Evolutionary conservation across 805 yeast genomes (phyloP).

Genomic region (Candida loeiensis): DNA sequence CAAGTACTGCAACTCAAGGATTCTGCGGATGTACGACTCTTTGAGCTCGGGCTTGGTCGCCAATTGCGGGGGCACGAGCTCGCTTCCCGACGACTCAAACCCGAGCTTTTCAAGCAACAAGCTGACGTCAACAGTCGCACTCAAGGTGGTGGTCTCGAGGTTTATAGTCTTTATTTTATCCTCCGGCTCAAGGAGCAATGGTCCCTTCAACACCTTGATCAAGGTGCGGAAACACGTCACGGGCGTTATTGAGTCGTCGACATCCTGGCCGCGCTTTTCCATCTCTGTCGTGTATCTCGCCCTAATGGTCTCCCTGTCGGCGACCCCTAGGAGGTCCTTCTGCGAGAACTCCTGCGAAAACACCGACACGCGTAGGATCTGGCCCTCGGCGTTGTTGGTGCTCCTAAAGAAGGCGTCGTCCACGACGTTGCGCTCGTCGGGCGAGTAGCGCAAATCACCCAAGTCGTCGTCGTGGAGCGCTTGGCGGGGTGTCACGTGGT

Average conservation of each 20-base stretch:
- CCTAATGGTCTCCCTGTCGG: slow-evolving; percentile 48
- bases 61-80: slow-evolving; percentile 49
- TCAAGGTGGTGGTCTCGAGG: slow-evolving; percentile 47
- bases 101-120: slow-evolving; percentile 47
- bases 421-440: slow-evolving; percentile 12
- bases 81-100: slow-evolving; percentile 37
- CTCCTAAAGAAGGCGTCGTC: slow-evolving; percentile 37
- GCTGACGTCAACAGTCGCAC: slow-evolving; percentile 53
- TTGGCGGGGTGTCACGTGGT: slow-evolving; percentile 27
- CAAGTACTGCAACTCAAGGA: slow-evolving; percentile 48
- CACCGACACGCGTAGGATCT: slow-evolving; percentile 49
- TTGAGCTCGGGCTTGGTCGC: slow-evolving; percentile 21
- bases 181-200: slow-evolving; percentile 44
- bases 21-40: slow-evolving; percentile 53
- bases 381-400: slow-evolving; percentile 23
- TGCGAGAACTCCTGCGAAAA: slow-evolving; percentile 47
- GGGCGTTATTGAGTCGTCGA: background rate
- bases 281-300: slow-evolving; percentile 27
- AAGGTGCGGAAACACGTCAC: slow-evolving; percentile 58
- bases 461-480: slow-evolving; percentile 29
- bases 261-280: background rate
- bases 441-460: slow-evolving; percentile 12
- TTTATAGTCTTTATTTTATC: slow-evolving; percentile 55
- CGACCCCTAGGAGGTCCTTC: slow-evolving; percentile 44
- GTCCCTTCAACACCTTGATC: slow-evolving; percentile 63